Conservation (phyloP, 345 rosid genomes). For the Mercurialis annua region DNA sequence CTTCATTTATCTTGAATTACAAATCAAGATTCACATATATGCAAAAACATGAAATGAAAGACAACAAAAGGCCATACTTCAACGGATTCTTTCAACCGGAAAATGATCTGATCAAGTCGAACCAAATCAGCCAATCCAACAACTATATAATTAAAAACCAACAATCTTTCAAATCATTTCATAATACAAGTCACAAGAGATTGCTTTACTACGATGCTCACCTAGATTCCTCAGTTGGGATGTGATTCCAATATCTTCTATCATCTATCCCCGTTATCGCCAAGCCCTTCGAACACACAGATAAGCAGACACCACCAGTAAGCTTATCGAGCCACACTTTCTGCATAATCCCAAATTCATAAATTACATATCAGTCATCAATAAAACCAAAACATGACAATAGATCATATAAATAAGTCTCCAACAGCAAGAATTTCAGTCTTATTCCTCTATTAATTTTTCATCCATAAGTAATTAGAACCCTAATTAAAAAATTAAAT, state of each 20-base stretch:
- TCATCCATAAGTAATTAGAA: not conserved
- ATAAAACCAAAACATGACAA: not conserved
- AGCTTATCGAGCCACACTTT: slow-evolving; percentile 77
- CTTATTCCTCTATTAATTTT: not conserved
- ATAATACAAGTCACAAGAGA: not conserved
- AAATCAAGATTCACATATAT: not conserved
- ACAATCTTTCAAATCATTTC: slow-evolving; percentile 18
- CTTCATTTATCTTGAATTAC: not conserved
- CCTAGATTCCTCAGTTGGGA: slow-evolving; percentile 86
- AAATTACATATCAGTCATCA: slow-evolving; percentile 11
- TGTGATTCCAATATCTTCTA: slow-evolving; percentile 87
- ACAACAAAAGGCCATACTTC: slow-evolving; percentile 21
- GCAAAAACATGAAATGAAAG: not conserved
- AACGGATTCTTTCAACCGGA: slow-evolving; percentile 26
- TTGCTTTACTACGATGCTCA: slow-evolving; percentile 26
- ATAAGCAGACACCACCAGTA: slow-evolving; percentile 63
- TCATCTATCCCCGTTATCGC: slow-evolving; percentile 84
- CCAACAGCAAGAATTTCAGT: not conserved
- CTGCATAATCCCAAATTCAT: slow-evolving; percentile 40
- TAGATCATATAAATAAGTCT: not conserved
- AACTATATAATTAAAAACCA: slow-evolving; percentile 23
- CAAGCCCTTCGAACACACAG: slow-evolving; percentile 63
- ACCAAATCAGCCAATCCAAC: slow-evolving; percentile 27
- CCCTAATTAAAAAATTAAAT: not conserved
- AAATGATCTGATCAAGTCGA: slow-evolving; percentile 19